Evolutionary conservation across 2,329 filamentous ascomycete genomes (phyloP).

Genomic region (Periconia sp.): DNA sequence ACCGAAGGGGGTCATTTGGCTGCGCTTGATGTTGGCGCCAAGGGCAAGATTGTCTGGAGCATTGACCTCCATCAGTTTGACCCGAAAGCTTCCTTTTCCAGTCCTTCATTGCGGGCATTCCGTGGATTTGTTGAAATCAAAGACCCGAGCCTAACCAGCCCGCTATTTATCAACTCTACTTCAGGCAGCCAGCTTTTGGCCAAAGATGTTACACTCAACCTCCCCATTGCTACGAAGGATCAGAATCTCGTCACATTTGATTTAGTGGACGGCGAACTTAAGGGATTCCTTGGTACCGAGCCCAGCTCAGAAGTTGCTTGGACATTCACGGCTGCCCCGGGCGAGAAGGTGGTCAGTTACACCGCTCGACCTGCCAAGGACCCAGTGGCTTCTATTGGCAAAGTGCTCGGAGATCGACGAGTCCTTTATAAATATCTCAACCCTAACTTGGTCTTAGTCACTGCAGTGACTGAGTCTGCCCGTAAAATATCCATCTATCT

Average conservation of each 20-base stretch:
- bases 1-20: conserved; percentile 79
- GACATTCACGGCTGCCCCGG: conserved; percentile 69
- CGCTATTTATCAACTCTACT: conserved; percentile 37
- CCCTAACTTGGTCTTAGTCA: conserved; percentile 78
- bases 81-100: conserved; percentile 61
- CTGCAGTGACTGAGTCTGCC: conserved; percentile 62
- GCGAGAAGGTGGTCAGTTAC: conserved; percentile 69
- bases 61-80: conserved; percentile 63
- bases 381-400: conserved; percentile 90
- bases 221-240: conserved; percentile 14
- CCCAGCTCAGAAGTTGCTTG: conserved; percentile 53
- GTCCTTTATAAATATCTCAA: conserved; percentile 98
- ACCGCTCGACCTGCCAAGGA: conserved; percentile 74
- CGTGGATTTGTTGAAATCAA: conserved; percentile 38
- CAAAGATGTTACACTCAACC: conserved; percentile 15
- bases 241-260: conserved; percentile 35
- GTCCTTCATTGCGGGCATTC: conserved; percentile 50
- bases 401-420: conserved; percentile 86
- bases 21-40: conserved; percentile 74
- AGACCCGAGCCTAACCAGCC: conserved; percentile 21
- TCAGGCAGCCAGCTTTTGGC: conserved; percentile 30
- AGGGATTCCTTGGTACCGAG: conserved; percentile 30
- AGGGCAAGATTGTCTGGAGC: conserved; percentile 77
- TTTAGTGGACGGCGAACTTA: conserved; percentile 34
- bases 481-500: conserved; percentile 72